These are phyloP conservation scores for Trichosporon coremiiforme DNA, from an alignment of 1,284 basidiomycete species.

Conservation along the genomic window DNA sequence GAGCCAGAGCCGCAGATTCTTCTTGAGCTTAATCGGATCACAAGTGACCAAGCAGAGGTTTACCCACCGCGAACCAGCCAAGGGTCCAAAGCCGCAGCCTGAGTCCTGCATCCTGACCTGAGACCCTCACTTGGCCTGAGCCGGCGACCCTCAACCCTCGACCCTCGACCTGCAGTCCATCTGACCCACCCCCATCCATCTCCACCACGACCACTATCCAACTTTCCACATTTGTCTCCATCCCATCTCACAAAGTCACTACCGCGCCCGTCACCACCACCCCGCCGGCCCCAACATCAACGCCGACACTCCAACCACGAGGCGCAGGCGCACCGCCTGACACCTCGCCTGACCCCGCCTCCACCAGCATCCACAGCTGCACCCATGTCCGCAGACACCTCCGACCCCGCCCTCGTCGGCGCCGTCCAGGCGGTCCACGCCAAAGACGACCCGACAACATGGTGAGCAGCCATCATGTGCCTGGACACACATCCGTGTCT, in stretches of 20 bases:
- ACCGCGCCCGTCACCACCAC: neutral
- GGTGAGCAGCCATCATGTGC: constrained; percentile 31
- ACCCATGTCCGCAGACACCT: constrained; percentile 46
- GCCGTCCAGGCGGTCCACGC: constrained; percentile 34
- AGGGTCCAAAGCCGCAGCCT: neutral
- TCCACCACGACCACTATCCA: neutral
- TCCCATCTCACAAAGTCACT: neutral
- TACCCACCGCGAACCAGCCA: neutral
- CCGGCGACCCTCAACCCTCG: neutral
- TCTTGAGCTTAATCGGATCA: neutral
- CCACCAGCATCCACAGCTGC: neutral
- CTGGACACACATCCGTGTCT: neutral
- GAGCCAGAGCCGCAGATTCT: neutral
- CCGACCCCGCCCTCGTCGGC: constrained; percentile 38
- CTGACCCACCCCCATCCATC: neutral
- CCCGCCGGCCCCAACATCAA: constrained; percentile 1
- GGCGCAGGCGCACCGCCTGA: constrained; percentile 10
- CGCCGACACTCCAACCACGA: neutral
- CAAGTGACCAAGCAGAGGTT: neutral
- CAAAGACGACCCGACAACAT: constrained; percentile 34
- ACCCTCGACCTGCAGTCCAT: neutral
- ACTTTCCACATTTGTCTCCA: neutral
- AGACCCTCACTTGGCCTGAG: constrained; percentile 5
- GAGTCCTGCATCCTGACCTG: neutral
- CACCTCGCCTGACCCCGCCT: constrained; percentile 12